phyloP scores from a whole-genome alignment of 805 yeast species.

The Ogataea chonburiensis region DNA sequence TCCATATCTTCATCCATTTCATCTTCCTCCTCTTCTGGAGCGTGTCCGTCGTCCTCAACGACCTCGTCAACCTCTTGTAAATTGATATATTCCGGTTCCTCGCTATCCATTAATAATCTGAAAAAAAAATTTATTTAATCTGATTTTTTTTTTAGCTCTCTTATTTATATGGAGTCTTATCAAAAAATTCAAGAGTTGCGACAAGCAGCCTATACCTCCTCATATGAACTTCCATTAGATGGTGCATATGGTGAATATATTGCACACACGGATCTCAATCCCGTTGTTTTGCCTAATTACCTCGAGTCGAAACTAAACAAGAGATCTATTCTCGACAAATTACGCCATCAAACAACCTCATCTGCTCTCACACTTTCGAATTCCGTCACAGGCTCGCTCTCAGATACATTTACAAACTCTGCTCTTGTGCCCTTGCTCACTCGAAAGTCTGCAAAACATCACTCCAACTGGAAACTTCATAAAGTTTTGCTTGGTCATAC shows the following conservation, averaged over 20 bases:
- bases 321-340: conserved; percentile 8
- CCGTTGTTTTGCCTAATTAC: conserved; percentile 5
- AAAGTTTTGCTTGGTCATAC: conserved; percentile 83
- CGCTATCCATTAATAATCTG: conserved; percentile 10
- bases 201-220: background rate
- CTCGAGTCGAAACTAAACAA: conserved; percentile 5
- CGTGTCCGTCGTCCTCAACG: conserved; percentile 32
- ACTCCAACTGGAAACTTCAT: conserved; percentile 68
- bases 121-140: conserved; percentile 3
- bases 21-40: conserved; percentile 37
- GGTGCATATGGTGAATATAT: conserved; percentile 4
- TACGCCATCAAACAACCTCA: conserved; percentile 5
- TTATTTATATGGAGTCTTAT: conserved; percentile 4
- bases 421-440: conserved; percentile 25
- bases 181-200: conserved; percentile 4
- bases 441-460: conserved; percentile 34
- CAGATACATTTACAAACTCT: conserved; percentile 17
- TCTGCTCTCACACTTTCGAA: conserved; percentile 7
- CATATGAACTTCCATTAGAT: conserved; percentile 3
- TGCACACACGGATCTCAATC: conserved; percentile 1
- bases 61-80: conserved; percentile 35
- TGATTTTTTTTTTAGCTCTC: conserved; percentile 1
- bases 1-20: conserved; percentile 39
- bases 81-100: conserved; percentile 30
- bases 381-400: conserved; percentile 23